Conservation (phyloP, 352 stramenopile species). For the Thraustochytrium striatum region DNA sequence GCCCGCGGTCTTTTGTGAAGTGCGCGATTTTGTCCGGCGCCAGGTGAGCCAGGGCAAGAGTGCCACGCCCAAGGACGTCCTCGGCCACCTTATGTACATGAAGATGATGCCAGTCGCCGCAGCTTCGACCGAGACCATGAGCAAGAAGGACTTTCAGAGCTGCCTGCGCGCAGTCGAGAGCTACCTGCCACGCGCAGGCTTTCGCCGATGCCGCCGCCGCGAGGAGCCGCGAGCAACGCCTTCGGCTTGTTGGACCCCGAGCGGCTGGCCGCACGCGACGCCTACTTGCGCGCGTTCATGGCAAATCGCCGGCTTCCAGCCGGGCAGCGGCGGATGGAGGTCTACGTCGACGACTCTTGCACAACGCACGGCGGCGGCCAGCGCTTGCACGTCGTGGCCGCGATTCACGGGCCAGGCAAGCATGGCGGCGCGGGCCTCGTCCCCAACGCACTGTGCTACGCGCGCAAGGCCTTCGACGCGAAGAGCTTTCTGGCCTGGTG, state of each 20-base stretch:
- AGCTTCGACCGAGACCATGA: background rate
- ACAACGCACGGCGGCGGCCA: no score
- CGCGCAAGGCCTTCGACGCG: no score
- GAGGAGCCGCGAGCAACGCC: background rate
- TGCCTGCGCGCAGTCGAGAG: no score
- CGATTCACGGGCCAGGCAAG: no score
- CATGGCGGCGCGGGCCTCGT: no score
- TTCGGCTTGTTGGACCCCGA: background rate
- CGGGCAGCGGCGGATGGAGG: background rate
- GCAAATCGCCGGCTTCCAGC: background rate
- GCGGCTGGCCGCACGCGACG: background rate
- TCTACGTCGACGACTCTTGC: background rate
- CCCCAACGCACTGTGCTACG: no score
- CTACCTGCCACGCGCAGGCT: background rate
- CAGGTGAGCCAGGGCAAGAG: background rate
- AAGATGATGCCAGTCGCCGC: background rate
- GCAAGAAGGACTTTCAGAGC: background rate
- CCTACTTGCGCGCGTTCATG: background rate
- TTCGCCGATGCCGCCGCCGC: background rate
- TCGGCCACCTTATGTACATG: background rate
- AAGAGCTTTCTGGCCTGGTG: background rate
- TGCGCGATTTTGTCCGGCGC: background rate
- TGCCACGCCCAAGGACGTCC: background rate
- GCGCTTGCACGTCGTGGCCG: no score
- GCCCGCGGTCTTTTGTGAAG: background rate